Percentiles rank a stretch among this genome's conserved stretches.
phyloP scores from a whole-genome alignment of 2,329 filamentous ascomycete genomes.

The Fusarium sp. region DNA sequence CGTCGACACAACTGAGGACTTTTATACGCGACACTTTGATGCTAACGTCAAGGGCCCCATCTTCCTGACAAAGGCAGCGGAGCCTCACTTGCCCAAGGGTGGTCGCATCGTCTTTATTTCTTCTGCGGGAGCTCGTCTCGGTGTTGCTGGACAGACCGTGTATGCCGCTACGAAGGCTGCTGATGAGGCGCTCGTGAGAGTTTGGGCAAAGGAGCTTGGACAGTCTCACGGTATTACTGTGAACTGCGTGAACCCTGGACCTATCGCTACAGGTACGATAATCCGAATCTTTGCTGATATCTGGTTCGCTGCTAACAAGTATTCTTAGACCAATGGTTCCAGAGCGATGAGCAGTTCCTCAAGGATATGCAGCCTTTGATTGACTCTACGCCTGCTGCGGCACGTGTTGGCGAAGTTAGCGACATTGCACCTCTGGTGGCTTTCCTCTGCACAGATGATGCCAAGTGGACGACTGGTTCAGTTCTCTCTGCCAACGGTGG shows the following conservation, averaged over 20 bases:
- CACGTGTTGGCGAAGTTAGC: constrained; percentile 50
- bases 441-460: constrained; percentile 52
- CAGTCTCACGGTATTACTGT: constrained; percentile 50
- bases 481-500: constrained; percentile 52
- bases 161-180: constrained; percentile 57
- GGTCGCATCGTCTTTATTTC: constrained; percentile 56
- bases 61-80: constrained; percentile 53
- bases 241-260: constrained; percentile 54
- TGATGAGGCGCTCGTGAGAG: constrained; percentile 48
- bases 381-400: constrained; percentile 52
- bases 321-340: constrained; percentile 42
- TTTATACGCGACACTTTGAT: constrained; percentile 36
- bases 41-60: constrained; percentile 47
- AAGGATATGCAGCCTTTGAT: constrained; percentile 54
- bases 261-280: constrained; percentile 42
- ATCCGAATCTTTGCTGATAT: background rate
- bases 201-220: constrained; percentile 54
- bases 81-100: constrained; percentile 50
- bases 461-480: constrained; percentile 52
- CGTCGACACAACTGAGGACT: constrained; percentile 30
- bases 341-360: constrained; percentile 50
- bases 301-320: background rate
- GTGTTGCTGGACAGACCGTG: constrained; percentile 49
- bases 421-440: constrained; percentile 54
- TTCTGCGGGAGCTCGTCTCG: constrained; percentile 52